Percentiles rank a stretch among this genome's conserved stretches.
These are phyloP conservation scores for Diaporthe batatas DNA, from an alignment of 2,329 filamentous ascomycete species.

Conservation along the genomic window DNA sequence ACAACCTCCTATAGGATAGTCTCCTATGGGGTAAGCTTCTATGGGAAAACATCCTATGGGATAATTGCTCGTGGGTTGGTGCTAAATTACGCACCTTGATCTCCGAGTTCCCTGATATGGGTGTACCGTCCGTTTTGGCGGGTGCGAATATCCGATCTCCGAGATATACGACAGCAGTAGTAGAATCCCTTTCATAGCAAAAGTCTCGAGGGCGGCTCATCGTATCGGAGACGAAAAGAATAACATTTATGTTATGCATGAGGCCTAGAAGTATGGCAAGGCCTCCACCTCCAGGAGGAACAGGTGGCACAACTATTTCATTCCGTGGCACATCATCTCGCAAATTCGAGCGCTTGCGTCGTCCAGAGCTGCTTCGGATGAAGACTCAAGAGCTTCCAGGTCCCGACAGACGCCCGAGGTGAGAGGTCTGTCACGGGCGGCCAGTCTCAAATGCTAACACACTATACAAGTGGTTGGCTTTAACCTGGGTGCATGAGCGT, in stretches of 20 bases:
- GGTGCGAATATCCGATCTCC: too few species aligned
- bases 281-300: neutral
- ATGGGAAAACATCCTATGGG: too few species aligned
- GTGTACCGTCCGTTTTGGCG: too few species aligned
- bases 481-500: neutral
- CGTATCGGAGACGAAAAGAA: neutral
- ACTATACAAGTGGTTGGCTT: neutral
- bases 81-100: too few species aligned
- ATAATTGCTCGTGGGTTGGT: too few species aligned
- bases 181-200: neutral
- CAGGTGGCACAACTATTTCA: neutral
- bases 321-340: neutral
- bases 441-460: neutral
- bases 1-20: too few species aligned
- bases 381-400: neutral
- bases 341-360: neutral
- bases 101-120: too few species aligned
- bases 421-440: too few species aligned
- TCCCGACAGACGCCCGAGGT: neutral
- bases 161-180: neutral
- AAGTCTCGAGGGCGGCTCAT: neutral
- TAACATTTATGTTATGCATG: neutral
- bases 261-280: neutral
- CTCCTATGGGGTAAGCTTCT: too few species aligned
- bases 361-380: neutral